Conservation (phyloP, 2,329 filamentous ascomycete genomes). For the Fusarium sp. region DNA sequence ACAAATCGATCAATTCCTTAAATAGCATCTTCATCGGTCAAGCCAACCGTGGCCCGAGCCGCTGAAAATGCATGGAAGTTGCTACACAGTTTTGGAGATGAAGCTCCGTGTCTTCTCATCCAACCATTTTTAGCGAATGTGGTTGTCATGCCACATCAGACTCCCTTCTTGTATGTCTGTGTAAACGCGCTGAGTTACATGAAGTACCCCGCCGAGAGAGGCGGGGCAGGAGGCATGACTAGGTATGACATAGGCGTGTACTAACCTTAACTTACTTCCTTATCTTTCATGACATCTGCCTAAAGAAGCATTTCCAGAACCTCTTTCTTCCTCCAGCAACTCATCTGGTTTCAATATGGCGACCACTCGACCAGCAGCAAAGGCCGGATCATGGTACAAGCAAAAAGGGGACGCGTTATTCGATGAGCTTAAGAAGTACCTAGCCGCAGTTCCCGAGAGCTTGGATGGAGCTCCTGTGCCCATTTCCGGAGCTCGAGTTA, state of each 20-base stretch:
- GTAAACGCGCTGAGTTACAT: too few species aligned
- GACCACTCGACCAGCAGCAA: conserved; percentile 67
- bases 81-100: too few species aligned
- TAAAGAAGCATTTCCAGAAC: background rate
- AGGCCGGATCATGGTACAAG: conserved; percentile 91
- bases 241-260: background rate
- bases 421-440: conserved; percentile 77
- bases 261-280: background rate
- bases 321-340: background rate
- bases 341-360: conserved; percentile 29
- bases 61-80: too few species aligned
- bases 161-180: background rate
- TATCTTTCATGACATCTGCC: too few species aligned
- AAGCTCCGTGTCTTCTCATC: background rate
- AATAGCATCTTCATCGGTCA: too few species aligned
- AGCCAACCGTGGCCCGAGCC: too few species aligned
- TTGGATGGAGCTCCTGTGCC: conserved; percentile 73
- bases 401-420: conserved; percentile 69
- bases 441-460: conserved; percentile 75
- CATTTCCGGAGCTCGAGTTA: conserved; percentile 78
- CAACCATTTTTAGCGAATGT: background rate
- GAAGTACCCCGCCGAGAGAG: conserved; percentile 5
- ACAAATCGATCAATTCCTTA: too few species aligned
- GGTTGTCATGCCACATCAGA: background rate
- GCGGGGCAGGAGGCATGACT: conserved; percentile 10